phyloP scores from a whole-genome alignment of 2,329 filamentous ascomycete species.

The Fusarium sp. region DNA sequence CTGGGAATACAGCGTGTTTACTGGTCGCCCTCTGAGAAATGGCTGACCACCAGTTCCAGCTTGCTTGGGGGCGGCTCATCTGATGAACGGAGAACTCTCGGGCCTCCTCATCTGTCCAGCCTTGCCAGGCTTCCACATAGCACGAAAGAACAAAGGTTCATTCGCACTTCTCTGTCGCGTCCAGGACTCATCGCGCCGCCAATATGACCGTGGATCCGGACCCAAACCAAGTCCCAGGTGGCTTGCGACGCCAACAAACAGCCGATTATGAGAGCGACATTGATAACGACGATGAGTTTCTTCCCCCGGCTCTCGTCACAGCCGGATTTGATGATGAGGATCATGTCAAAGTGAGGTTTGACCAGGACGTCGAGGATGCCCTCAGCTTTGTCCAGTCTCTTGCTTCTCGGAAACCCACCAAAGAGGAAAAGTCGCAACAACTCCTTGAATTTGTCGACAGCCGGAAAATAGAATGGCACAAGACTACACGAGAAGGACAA shows the following conservation, averaged over 20 bases:
- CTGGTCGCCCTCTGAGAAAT: background rate
- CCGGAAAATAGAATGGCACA: background rate
- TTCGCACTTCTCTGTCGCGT: background rate
- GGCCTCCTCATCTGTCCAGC: background rate
- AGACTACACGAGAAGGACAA: constrained; percentile 1
- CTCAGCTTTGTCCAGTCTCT: background rate
- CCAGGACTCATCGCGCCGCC: background rate
- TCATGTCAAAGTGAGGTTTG: background rate
- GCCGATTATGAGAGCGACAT: constrained; percentile 2
- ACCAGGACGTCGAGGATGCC: background rate
- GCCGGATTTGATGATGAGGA: constrained; percentile 1
- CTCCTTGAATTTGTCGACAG: background rate
- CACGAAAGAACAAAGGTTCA: background rate
- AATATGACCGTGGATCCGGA: background rate
- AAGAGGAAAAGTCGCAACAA: background rate
- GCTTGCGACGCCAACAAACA: background rate
- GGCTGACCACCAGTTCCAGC: background rate
- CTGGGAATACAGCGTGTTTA: background rate
- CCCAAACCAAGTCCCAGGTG: background rate
- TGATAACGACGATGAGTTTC: constrained; percentile 12
- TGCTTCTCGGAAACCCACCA: background rate
- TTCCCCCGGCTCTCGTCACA: background rate
- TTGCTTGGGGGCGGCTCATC: background rate
- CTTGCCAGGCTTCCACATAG: background rate
- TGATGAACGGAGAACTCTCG: background rate